Percentiles rank a stretch among this genome's conserved stretches.
phyloP scores from a whole-genome alignment of 2,329 filamentous ascomycete species.

The Xylaria sp. region DNA sequence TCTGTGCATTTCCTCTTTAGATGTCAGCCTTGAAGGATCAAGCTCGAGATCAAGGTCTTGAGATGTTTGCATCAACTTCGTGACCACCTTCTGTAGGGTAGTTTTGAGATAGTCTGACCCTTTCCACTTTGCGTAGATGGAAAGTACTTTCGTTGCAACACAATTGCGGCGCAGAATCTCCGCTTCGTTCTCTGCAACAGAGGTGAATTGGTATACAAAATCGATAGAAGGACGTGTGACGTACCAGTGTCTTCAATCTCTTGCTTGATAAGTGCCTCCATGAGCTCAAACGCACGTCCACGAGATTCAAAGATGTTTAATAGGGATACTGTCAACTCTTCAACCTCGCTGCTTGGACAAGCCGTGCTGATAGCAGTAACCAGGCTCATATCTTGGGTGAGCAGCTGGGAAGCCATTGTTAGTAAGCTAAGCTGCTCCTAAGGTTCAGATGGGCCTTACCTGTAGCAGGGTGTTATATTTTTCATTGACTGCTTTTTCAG shows the following conservation, averaged over 20 bases:
- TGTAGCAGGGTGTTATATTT: constrained; percentile 74
- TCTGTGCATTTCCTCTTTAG: constrained; percentile 70
- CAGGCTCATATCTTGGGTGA: constrained; percentile 70
- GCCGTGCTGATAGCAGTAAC: constrained; percentile 71
- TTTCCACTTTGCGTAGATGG: constrained; percentile 78
- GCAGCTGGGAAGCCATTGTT: constrained; percentile 54
- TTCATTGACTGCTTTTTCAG: constrained; percentile 73
- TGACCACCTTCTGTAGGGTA: constrained; percentile 73
- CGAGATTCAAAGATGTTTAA: constrained; percentile 76
- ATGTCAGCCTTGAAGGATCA: constrained; percentile 69
- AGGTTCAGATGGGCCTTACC: constrained; percentile 49
- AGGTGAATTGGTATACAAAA: constrained; percentile 18
- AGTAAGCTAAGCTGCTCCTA: constrained; percentile 19
- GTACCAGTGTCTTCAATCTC: constrained; percentile 73
- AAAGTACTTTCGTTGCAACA: constrained; percentile 78
- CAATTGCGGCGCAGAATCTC: constrained; percentile 74
- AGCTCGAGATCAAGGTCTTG: constrained; percentile 75
- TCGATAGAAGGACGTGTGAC: constrained; percentile 34
- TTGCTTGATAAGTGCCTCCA: constrained; percentile 74
- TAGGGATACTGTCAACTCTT: constrained; percentile 74
- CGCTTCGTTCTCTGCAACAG: constrained; percentile 67
- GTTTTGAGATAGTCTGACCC: constrained; percentile 69
- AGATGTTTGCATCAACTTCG: constrained; percentile 72
- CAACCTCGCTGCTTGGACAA: constrained; percentile 74
- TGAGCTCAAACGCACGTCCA: constrained; percentile 69